Conservation (phyloP, 202 grass and related monocot species). For the Schoenoplectus tabernaemontani region DNA sequence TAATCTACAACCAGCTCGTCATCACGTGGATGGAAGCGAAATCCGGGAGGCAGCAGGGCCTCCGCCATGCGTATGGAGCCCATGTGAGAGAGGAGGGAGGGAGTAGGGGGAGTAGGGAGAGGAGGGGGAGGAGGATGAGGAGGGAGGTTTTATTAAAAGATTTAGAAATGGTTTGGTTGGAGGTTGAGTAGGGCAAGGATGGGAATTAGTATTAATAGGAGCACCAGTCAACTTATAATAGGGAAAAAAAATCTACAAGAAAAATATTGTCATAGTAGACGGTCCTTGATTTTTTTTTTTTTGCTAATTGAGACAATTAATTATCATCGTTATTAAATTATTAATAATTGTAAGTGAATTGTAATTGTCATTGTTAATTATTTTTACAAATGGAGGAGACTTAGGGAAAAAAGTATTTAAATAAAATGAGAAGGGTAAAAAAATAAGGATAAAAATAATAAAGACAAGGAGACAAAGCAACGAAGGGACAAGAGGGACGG, state of each 20-base stretch:
- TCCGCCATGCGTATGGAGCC: slow-evolving; percentile 71
- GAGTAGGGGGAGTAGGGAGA: background rate
- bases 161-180: slow-evolving; percentile 17
- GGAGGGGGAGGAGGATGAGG: background rate
- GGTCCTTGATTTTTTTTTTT: background rate
- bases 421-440: background rate
- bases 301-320: background rate
- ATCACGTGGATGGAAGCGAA: slow-evolving; percentile 78
- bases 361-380: background rate
- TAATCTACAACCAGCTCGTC: slow-evolving; percentile 86
- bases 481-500: background rate
- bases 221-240: background rate
- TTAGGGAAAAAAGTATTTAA: background rate
- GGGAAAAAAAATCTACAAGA: too few relatives aligned
- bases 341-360: background rate
- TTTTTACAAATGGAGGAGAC: slow-evolving; percentile 4
- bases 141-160: background rate
- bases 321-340: background rate
- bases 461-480: background rate
- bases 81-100: slow-evolving; percentile 14
- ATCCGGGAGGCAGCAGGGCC: slow-evolving; percentile 65
- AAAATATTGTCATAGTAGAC: too few relatives aligned
- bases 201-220: slow-evolving; percentile 8
- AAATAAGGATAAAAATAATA: background rate
- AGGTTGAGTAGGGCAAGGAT: background rate